Conservation (phyloP, 2,329 filamentous ascomycete species). For the Orbilia javanica region DNA sequence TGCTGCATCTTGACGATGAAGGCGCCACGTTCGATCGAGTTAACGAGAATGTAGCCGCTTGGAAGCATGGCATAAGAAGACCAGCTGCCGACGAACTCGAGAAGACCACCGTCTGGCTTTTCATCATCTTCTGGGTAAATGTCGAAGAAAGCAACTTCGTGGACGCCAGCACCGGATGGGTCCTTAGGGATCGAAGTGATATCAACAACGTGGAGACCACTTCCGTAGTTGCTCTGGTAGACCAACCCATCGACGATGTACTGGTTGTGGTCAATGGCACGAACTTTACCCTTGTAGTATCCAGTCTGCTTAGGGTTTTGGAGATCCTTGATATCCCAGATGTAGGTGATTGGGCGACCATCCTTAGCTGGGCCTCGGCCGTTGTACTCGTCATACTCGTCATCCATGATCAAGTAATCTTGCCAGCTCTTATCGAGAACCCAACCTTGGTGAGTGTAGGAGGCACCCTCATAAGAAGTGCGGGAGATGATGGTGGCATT, state of each 20-base stretch:
- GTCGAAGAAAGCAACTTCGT: conserved; percentile 67
- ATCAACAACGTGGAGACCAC: conserved; percentile 66
- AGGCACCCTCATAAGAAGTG: conserved; percentile 71
- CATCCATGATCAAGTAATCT: conserved; percentile 66
- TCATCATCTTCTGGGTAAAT: conserved; percentile 67
- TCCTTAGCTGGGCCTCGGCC: conserved; percentile 63
- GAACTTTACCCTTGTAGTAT: conserved; percentile 65
- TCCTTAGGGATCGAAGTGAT: conserved; percentile 66
- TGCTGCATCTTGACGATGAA: conserved; percentile 64
- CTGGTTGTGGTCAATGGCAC: conserved; percentile 68
- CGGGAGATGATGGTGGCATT: conserved; percentile 68
- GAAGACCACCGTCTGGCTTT: conserved; percentile 64
- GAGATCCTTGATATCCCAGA: conserved; percentile 66
- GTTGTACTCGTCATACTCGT: conserved; percentile 66
- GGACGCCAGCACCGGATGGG: conserved; percentile 65
- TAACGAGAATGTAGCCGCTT: conserved; percentile 67
- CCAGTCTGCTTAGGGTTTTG: conserved; percentile 66
- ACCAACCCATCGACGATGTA: conserved; percentile 66
- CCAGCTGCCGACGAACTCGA: conserved; percentile 67
- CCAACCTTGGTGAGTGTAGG: conserved; percentile 73
- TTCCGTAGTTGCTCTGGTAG: conserved; percentile 67
- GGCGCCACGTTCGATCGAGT: conserved; percentile 68
- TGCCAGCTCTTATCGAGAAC: conserved; percentile 68
- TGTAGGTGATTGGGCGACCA: conserved; percentile 65
- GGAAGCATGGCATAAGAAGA: conserved; percentile 65